Conservation (phyloP, 371 early-diverging fungal species). For the Saksenaea vasiformis region DNA sequence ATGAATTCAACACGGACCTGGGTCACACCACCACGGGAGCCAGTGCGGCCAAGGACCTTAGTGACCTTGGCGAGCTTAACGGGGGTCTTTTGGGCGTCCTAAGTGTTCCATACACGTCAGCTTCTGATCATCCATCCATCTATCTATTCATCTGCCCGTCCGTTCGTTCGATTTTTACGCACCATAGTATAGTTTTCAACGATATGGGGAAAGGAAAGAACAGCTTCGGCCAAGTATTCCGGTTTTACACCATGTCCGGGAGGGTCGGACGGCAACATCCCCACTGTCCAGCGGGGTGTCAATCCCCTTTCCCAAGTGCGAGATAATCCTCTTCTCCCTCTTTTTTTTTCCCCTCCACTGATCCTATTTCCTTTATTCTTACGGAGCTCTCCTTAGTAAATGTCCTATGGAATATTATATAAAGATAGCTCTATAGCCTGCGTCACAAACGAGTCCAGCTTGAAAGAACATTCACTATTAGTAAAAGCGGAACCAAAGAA, state of each 20-base stretch:
- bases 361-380: too few species aligned
- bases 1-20: conserved; percentile 99
- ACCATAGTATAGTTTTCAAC: neutral
- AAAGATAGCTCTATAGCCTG: too few species aligned
- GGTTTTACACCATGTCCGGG: conserved; percentile 7
- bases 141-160: conserved; percentile 9
- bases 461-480: too few species aligned
- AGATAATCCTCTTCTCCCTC: too few species aligned
- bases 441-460: too few species aligned
- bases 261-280: neutral
- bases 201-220: neutral
- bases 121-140: conserved; percentile 6
- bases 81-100: conserved; percentile 73
- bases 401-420: too few species aligned
- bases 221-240: conserved; percentile 4
- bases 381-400: too few species aligned
- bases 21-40: conserved; percentile 98
- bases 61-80: conserved; percentile 94
- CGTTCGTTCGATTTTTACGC: neutral
- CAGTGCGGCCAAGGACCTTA: conserved; percentile 98
- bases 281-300: too few species aligned
- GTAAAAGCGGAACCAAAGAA: too few species aligned
- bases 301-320: too few species aligned
- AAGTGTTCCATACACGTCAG: conserved; percentile 4
- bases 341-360: too few species aligned